Percentiles rank a stretch among this genome's conserved stretches.
phyloP scores from a whole-genome alignment of 2,329 filamentous ascomycete genomes.

The Hymenoscyphus scutula region DNA sequence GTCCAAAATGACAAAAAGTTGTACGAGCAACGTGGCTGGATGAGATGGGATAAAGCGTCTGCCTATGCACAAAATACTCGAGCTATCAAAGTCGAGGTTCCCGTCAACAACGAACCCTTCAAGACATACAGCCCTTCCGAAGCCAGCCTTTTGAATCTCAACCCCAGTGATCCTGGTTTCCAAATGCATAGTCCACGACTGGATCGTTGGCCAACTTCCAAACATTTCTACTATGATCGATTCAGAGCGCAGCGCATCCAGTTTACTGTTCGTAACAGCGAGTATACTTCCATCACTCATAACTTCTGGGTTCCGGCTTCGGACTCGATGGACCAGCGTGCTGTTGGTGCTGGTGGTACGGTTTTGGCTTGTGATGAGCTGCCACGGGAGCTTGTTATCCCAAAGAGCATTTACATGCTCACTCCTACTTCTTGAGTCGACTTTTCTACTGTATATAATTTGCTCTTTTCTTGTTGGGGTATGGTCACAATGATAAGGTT shows the following conservation, averaged over 20 bases:
- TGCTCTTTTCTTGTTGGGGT: too few species aligned
- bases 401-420: not conserved
- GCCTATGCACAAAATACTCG: constrained; percentile 1
- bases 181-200: not conserved
- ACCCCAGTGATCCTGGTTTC: not conserved
- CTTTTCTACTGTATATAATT: too few species aligned
- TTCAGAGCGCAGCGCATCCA: constrained; percentile 12
- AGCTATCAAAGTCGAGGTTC: not conserved
- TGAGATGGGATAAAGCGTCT: constrained; percentile 15
- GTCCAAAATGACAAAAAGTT: constrained; percentile 18
- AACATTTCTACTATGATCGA: constrained; percentile 26
- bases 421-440: too few species aligned
- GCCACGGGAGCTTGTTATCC: not conserved
- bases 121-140: not conserved
- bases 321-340: constrained; percentile 10
- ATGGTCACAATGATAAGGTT: too few species aligned
- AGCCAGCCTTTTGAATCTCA: too few species aligned
- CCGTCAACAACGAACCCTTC: constrained; percentile 11
- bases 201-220: constrained; percentile 25
- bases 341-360: not conserved
- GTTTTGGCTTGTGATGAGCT: constrained; percentile 10
- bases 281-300: not conserved
- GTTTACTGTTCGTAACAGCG: not conserved
- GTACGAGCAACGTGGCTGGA: constrained; percentile 21
- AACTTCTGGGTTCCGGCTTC: constrained; percentile 2